Conservation (phyloP, 495 filamentous ascomycete genomes). For the Annulohypoxylon stygium region DNA sequence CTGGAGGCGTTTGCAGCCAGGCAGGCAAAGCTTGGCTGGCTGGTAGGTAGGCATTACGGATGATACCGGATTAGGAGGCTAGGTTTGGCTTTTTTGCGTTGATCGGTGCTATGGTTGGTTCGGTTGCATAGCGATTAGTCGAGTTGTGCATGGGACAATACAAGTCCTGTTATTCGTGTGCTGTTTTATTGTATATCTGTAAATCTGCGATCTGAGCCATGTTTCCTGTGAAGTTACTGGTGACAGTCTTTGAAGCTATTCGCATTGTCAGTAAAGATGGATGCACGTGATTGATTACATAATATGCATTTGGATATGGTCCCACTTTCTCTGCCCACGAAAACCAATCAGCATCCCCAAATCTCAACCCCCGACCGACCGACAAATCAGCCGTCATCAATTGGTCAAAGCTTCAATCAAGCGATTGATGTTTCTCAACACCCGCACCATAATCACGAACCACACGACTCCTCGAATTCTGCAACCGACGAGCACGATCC, state of each 20-base stretch:
- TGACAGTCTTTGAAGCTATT: not conserved
- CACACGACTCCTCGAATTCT: not conserved
- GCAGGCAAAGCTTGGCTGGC: not conserved
- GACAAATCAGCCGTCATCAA: constrained; percentile 10
- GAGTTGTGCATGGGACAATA: constrained; percentile 3
- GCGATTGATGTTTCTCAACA: constrained; percentile 15
- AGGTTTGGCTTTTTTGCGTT: constrained; percentile 12
- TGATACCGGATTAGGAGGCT: constrained; percentile 28
- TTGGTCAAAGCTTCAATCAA: constrained; percentile 21
- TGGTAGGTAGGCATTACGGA: constrained; percentile 3
- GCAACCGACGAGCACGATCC: not conserved
- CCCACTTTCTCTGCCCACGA: not conserved
- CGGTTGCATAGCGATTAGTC: constrained; percentile 38
- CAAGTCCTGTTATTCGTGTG: not conserved
- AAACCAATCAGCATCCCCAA: not conserved
- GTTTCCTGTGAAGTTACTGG: not conserved
- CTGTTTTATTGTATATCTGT: not conserved
- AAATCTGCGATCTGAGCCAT: not conserved
- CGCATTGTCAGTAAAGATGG: not conserved
- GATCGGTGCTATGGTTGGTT: constrained; percentile 4
- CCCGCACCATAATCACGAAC: not conserved
- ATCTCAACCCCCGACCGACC: constrained; percentile 9
- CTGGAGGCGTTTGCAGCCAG: not conserved
- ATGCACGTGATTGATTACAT: constrained; percentile 3
- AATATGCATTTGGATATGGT: not conserved